Evolutionary conservation across 768 basidiomycete genomes (phyloP).

Genomic region (Sarcodon aspratus): DNA sequence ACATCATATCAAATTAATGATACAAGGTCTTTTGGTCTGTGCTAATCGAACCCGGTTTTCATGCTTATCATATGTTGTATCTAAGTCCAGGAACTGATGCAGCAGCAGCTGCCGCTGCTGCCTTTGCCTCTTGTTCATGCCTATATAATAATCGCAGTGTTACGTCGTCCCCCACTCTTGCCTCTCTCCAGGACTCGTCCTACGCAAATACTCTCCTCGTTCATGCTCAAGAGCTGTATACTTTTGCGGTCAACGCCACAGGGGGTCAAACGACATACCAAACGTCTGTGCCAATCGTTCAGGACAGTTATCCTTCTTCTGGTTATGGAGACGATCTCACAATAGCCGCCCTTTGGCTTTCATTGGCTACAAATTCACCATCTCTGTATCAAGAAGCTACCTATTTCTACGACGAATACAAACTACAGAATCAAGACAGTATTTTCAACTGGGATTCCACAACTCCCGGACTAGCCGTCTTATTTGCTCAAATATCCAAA

Average conservation of each 20-base stretch:
- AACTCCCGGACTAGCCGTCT: constrained; percentile 60
- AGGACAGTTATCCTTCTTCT: constrained; percentile 58
- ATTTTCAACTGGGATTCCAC: constrained; percentile 90
- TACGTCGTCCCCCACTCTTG: constrained; percentile 43
- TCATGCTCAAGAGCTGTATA: constrained; percentile 69
- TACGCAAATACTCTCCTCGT: constrained; percentile 61
- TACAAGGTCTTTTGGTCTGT: constrained; percentile 26
- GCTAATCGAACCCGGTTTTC: too few relatives aligned
- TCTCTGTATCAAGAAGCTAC: constrained; percentile 43
- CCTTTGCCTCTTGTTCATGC: constrained; percentile 78
- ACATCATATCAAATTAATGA: constrained; percentile 71
- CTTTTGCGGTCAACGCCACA: constrained; percentile 61
- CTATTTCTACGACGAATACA: constrained; percentile 44
- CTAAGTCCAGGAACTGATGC: constrained; percentile 78
- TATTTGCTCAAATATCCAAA: constrained; percentile 65
- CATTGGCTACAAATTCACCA: constrained; percentile 56
- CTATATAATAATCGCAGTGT: constrained; percentile 61
- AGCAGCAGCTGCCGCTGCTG: constrained; percentile 73
- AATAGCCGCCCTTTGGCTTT: constrained; percentile 67
- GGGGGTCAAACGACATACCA: constrained; percentile 56
- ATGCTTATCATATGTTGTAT: background rate
- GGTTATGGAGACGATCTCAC: constrained; percentile 64
- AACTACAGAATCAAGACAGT: constrained; percentile 28
- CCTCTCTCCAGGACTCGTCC: constrained; percentile 57
- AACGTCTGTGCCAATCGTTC: constrained; percentile 53